Evolutionary conservation across 768 basidiomycete genomes (phyloP), one percentile per base, ranked within the genome.

Genomic region (Clavaria fumosa): DNA sequence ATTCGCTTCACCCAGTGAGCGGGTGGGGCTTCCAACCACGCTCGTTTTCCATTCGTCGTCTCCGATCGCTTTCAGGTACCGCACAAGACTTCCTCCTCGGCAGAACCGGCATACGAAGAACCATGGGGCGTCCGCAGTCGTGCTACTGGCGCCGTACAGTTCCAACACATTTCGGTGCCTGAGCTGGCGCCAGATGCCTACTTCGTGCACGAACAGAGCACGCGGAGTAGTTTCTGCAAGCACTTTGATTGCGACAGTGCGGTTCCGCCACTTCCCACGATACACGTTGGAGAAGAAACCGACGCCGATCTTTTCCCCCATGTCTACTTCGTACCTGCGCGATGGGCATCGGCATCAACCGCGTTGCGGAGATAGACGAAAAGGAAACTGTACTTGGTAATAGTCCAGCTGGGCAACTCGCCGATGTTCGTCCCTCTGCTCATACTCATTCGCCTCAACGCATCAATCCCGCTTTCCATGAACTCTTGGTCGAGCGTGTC

Each of bases 281-380:
- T 78, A 85, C 5, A 88, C 81, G 38, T 78, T 70, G 9, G 78
- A 78, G 58, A 84, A 82, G 55, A 70, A 76, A 0, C 84, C 83
- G 14, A 72, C 48, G 3, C 82, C 78, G 41, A 89, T 74, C 51
- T 72, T 69, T 39, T 63, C 58, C 24, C 76, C 76, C 2, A 72
- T 68, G 39, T 78, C 75, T 23, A 88, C 69, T 56, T 90, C 86
- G 47, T 79, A 82, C 36, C 72, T 72, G 34, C 35, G 45, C 35
- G 45, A 38, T 23, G 31, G 22, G 23, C 21, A 34, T n/a, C 28
- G 33, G 4, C 5, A 21, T 17, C 7, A 31, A 3, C 27, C 10
- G 11, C 2, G 12, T 21, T 31, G n/a, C 14, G 20, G 28, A 28
- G 27, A 15, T 7, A n/a, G 17, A 34, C 14, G 20, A 15, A 45